Evolutionary conservation across 768 basidiomycete genomes (phyloP).

Genomic region (Podaxis sp.): DNA sequence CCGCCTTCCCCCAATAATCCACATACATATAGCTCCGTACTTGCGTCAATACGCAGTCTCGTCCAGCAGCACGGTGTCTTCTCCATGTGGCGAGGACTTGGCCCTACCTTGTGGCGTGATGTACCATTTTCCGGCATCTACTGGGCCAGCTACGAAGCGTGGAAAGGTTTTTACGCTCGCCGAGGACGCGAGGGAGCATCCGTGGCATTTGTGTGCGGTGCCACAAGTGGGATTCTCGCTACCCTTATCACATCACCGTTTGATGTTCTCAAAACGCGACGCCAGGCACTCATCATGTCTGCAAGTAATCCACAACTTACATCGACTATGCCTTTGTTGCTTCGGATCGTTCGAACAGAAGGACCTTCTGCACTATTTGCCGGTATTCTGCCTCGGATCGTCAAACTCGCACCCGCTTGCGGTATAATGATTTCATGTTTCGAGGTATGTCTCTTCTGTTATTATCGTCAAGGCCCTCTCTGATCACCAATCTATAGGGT

Average conservation of each 20-base stretch:
- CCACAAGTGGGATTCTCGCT: slow-evolving; percentile 82
- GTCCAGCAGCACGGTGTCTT: slow-evolving; percentile 63
- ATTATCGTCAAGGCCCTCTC: slow-evolving; percentile 2
- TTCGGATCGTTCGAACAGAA: slow-evolving; percentile 75
- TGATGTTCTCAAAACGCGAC: slow-evolving; percentile 93
- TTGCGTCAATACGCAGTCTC: slow-evolving; percentile 57
- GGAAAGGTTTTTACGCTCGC: slow-evolving; percentile 63
- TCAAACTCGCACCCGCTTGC: slow-evolving; percentile 96
- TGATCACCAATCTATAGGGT: slow-evolving; percentile 41
- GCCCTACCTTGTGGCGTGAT: slow-evolving; percentile 93
- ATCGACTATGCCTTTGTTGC: slow-evolving; percentile 61
- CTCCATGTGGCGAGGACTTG: slow-evolving; percentile 88
- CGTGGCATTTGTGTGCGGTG: slow-evolving; percentile 88
- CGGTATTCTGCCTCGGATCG: slow-evolving; percentile 84
- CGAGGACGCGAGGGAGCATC: slow-evolving; percentile 56
- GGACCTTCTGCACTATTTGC: slow-evolving; percentile 79
- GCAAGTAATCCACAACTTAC: slow-evolving; percentile 39
- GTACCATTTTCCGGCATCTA: slow-evolving; percentile 97
- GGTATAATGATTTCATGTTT: slow-evolving; percentile 98
- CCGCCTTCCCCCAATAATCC: slow-evolving; percentile 68
- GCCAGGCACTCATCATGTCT: slow-evolving; percentile 81
- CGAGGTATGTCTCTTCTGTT: slow-evolving; percentile 55
- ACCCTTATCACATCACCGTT: slow-evolving; percentile 92
- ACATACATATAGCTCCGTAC: slow-evolving; percentile 75
- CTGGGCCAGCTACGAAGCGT: slow-evolving; percentile 92